phyloP scores from a whole-genome alignment of 2,329 filamentous ascomycete species.

The Aschersonia sp. region DNA sequence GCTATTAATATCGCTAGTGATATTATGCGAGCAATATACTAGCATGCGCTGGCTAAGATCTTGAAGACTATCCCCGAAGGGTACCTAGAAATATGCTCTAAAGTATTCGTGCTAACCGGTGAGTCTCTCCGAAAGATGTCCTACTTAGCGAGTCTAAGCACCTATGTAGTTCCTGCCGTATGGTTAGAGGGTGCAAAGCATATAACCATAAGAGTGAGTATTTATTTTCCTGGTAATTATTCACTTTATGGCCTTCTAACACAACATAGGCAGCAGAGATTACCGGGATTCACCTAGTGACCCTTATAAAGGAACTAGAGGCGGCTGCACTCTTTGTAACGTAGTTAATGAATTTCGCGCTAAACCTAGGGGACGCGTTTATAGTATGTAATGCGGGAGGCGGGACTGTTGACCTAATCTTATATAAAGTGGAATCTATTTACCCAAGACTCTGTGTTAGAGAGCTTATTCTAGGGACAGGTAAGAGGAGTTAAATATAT shows the following conservation, averaged over 20 bases:
- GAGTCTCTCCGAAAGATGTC: constrained; percentile 28
- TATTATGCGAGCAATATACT: constrained; percentile 5
- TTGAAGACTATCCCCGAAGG: constrained; percentile 12
- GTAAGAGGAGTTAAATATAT: background rate
- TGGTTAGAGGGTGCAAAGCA: constrained; percentile 41
- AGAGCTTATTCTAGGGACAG: constrained; percentile 11
- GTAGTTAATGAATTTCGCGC: constrained; percentile 23
- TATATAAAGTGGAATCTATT: constrained; percentile 26
- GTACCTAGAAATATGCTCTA: constrained; percentile 6
- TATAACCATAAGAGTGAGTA: constrained; percentile 19
- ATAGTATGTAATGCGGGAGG: constrained; percentile 39
- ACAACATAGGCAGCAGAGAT: constrained; percentile 18
- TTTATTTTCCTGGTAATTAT: background rate
- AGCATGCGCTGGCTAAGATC: constrained; percentile 20
- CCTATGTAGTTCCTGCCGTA: constrained; percentile 42
- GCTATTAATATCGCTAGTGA: constrained; percentile 7
- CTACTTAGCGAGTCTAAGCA: constrained; percentile 28
- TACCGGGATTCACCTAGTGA: constrained; percentile 25
- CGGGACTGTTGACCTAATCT: constrained; percentile 38
- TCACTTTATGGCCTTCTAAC: background rate
- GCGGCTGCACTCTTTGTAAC: constrained; percentile 35
- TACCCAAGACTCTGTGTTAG: constrained; percentile 7
- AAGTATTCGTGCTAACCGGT: constrained; percentile 26
- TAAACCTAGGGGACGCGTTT: constrained; percentile 29
- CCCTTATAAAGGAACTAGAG: constrained; percentile 35